Base-by-base conservation (phyloP, 164 flowering plant species). In the Annona cherimola region DNA sequence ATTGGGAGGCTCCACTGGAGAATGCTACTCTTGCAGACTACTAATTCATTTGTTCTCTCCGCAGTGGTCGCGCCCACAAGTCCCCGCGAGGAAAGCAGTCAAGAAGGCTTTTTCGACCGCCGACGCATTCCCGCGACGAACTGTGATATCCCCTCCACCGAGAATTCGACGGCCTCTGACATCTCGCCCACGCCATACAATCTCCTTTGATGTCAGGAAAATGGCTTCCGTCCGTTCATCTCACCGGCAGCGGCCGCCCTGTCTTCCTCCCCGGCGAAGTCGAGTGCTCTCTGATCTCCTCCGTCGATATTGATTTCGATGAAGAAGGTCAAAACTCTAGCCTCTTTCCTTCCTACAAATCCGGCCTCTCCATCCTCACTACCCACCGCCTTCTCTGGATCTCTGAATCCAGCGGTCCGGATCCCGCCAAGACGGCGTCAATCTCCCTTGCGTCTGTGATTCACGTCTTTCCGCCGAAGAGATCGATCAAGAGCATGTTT, bases 361-460 rank as follows among this genome's bases (percentile, higher is more conserved):
- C 97, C 39, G 90, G 90, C 63, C 66, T 86, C 62, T 81, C 91
- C 57, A 83, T 85, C 80, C 90, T 94, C 80, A 92, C 94, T 45
- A 87, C 94, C 14, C 95, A 89, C 79, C 93, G 95, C 66, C 83
- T 94, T 79, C 73, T 90, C 63, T 94, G 89, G 89, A 80, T 85
- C 67, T 74, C 85, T 42, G 83, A 85, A 4, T 55, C 84, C 69
- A 20, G 69, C 55, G 14, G 73, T 8, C 7, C 57, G 57, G 57
- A 50, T 50, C 57, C 57, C 57, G 8, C 57, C 57, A 50, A 11
- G 57, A 74, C 57, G 7, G 72, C 42, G 63, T 77, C 40, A 45
- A 68, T 93, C 74, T 93, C 92, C 20, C 90, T 93, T 14, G 68
- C 87, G 16, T 70, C 84, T 11, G 75, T 96, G 40, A 73, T 82